Conservation (phyloP, 441 rosid species). For the Rhodomyrtus psidioides region DNA sequence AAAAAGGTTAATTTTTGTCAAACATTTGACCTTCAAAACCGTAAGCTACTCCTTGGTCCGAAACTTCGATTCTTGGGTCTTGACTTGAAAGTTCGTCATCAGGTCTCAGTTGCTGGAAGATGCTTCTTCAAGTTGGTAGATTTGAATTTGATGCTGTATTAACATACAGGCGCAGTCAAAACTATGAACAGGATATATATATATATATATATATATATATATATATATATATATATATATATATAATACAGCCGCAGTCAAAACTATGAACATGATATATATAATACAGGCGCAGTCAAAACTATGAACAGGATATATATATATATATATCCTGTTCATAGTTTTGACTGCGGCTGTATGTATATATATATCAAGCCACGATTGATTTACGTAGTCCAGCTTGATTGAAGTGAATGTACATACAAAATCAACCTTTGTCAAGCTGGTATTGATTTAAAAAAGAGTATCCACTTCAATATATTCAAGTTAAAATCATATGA, state of each 20-base stretch:
- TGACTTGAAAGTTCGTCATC: not conserved
- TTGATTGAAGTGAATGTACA: not conserved
- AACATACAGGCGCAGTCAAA: not conserved
- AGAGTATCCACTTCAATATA: not conserved
- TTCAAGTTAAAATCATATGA: not conserved
- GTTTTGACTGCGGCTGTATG: too few species aligned
- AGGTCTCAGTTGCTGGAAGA: not conserved
- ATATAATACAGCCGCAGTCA: too few species aligned
- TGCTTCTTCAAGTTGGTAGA: not conserved
- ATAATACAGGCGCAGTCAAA: too few species aligned
- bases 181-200: not conserved
- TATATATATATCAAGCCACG: too few species aligned
- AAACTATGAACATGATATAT: too few species aligned
- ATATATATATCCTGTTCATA: too few species aligned
- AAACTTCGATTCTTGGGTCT: not conserved
- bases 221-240: too few species aligned
- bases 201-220: too few species aligned
- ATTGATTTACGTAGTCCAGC: not conserved
- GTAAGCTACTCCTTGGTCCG: not conserved
- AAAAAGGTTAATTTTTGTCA: conserved; percentile 2
- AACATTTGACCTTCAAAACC: not conserved
- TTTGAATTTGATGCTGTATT: not conserved
- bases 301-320: too few species aligned
- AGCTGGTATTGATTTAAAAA: not conserved
- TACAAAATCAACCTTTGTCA: not conserved